Conservation (phyloP, 2,329 filamentous ascomycete genomes). For the Neonectria neomacrospora region DNA sequence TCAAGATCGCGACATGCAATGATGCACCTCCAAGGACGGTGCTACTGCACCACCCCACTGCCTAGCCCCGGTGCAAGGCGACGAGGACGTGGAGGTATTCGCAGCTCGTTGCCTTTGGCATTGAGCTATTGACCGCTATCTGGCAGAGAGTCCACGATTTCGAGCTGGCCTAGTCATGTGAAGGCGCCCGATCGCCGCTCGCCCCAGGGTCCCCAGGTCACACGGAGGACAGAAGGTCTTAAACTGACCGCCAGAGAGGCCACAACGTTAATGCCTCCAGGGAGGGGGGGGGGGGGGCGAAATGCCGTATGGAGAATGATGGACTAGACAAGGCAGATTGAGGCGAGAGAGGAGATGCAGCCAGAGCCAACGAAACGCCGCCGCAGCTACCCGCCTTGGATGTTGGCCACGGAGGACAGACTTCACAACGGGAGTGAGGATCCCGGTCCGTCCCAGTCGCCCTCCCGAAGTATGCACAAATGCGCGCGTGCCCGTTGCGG, state of each 20-base stretch:
- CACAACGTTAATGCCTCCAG: conserved; percentile 31
- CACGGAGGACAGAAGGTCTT: conserved; percentile 31
- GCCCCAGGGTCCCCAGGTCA: conserved; percentile 38
- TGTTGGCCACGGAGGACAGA: conserved; percentile 19
- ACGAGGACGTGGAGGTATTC: conserved; percentile 28
- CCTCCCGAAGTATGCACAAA: conserved; percentile 29
- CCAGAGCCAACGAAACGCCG: conserved; percentile 38
- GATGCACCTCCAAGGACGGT: conserved; percentile 26
- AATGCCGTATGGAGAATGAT: conserved; percentile 21
- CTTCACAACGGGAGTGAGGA: conserved; percentile 15
- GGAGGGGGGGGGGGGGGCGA: no score
- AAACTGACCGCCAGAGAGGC: conserved; percentile 40
- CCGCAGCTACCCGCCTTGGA: conserved; percentile 35
- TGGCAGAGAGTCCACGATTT: conserved; percentile 16
- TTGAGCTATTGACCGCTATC: conserved; percentile 29
- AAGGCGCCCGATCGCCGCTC: conserved; percentile 30
- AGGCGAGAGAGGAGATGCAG: conserved; percentile 29
- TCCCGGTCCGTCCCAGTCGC: conserved; percentile 47
- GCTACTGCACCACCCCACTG: conserved; percentile 29
- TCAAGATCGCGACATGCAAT: conserved; percentile 34
- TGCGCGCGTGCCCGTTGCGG: conserved; percentile 21
- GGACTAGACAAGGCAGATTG: conserved; percentile 28
- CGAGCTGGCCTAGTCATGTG: conserved; percentile 39
- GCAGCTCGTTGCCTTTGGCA: conserved; percentile 27
- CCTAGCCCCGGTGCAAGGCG: conserved; percentile 27